Base-by-base conservation (phyloP, 441 rosid genomes). In the Mallotus japonicus region DNA sequence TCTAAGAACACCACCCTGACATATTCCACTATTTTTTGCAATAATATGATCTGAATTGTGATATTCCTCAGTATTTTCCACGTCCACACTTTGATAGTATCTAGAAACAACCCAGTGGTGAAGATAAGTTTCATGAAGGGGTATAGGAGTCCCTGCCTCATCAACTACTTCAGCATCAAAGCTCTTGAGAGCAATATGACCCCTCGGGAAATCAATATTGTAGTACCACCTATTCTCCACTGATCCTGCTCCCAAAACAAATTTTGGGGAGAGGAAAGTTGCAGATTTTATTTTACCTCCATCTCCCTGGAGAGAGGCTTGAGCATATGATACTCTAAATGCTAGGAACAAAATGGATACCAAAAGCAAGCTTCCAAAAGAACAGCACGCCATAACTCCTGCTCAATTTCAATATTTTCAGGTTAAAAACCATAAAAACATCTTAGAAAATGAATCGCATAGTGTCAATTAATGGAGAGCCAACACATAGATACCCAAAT, bases 91-190 rank as follows among this genome's bases (percentile, higher is more conserved):
- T 12, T 55, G 78, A 72, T 80, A 78, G 84, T 85, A 86, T 8
- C 82, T 90, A 13, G 5, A 55, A 44, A 89, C 81, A 53, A 81
- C 62, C 97, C 97, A 94, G 75, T 92, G 98, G 74, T 94, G 97
- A 42, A 94, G 93, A 81, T 94, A 94, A 46, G 97, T 90, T 77
- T 94, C 92, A 11, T 89, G 88, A 76, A 90, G 87, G 7, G 97
- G 92, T 24, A 92, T 71, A 0, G 96, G 81, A 51, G 86, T 88
- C 32, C 93, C 95, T 0, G 80, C 77, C 74, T 83, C 91, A 50
- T 92, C 97, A 65, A 94, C 78, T 10, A 94, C 92, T 76, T 94
- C 80, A 9, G 86, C 96, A 63, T 87, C 62, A 59, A 90, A 90
- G 62, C 75, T 62, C 83, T 89, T 94, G 81, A 90, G 9, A 13